phyloP scores from a whole-genome alignment of 2,329 filamentous ascomycete species.

The Nothopassalora personata region DNA sequence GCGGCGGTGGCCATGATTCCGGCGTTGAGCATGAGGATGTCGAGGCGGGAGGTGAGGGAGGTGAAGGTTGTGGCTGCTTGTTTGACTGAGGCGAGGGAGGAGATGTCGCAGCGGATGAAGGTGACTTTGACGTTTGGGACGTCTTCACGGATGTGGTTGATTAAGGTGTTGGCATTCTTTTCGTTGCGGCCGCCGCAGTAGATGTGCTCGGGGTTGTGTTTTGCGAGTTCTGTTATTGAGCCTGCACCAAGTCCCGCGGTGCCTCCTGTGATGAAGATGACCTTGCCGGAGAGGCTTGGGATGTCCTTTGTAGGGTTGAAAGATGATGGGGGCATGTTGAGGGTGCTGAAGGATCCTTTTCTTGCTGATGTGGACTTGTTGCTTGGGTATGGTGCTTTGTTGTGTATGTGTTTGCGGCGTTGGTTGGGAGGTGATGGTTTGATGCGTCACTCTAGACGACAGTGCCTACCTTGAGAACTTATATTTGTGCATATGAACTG shows the following conservation, averaged over 20 bases:
- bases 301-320: constrained; percentile 28
- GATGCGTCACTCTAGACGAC: neutral
- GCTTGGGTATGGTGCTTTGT: neutral
- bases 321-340: neutral
- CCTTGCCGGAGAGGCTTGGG: constrained; percentile 27
- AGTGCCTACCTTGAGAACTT: neutral
- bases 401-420: neutral
- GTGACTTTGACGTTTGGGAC: constrained; percentile 36
- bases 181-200: constrained; percentile 47
- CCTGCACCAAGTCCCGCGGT: constrained; percentile 28
- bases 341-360: neutral
- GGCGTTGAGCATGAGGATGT: constrained; percentile 30
- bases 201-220: constrained; percentile 48
- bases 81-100: constrained; percentile 18
- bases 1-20: constrained; percentile 24
- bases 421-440: neutral
- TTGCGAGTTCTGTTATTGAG: constrained; percentile 43
- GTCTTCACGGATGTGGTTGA: constrained; percentile 34
- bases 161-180: constrained; percentile 41
- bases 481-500: neutral
- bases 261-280: constrained; percentile 22
- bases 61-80: constrained; percentile 14
- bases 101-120: constrained; percentile 24
- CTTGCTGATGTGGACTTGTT: neutral
- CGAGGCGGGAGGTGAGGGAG: constrained; percentile 17